phyloP scores from a whole-genome alignment of 768 basidiomycete species.

The Tylopilus sp. region DNA sequence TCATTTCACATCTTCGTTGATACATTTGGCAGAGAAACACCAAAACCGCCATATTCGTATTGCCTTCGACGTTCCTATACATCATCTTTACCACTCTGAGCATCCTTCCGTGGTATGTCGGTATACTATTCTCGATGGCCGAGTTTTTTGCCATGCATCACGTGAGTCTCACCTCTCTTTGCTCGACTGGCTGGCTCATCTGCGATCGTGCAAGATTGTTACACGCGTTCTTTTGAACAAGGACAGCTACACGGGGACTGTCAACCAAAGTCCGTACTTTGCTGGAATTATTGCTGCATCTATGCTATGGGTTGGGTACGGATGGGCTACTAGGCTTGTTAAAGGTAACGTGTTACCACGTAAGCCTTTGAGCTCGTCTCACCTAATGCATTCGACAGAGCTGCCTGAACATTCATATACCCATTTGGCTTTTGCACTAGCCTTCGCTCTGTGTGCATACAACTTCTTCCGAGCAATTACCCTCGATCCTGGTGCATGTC shows the following conservation, averaged over 20 bases:
- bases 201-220: conserved; percentile 53
- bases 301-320: conserved; percentile 81
- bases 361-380: not conserved
- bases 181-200: conserved; percentile 1
- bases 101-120: conserved; percentile 88
- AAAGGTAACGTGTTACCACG: conserved; percentile 45
- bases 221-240: conserved; percentile 84
- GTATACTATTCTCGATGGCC: conserved; percentile 74
- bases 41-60: conserved; percentile 69
- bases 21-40: conserved; percentile 61
- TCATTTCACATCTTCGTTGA: conserved; percentile 1
- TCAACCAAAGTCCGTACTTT: conserved; percentile 89
- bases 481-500: conserved; percentile 86
- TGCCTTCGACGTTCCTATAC: conserved; percentile 78
- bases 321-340: conserved; percentile 77
- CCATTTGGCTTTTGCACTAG: conserved; percentile 73
- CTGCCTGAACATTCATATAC: conserved; percentile 72
- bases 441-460: conserved; percentile 70
- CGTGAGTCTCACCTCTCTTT: conserved; percentile 44
- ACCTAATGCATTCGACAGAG: conserved; percentile 43
- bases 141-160: conserved; percentile 95
- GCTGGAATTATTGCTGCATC: conserved; percentile 85
- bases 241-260: conserved; percentile 74
- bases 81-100: conserved; percentile 82
- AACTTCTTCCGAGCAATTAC: conserved; percentile 90